Evolutionary conservation across 169 alveolate genomes (phyloP), one percentile per base, ranked within the genome.

Genomic region (Amoebophrya sp.): DNA sequence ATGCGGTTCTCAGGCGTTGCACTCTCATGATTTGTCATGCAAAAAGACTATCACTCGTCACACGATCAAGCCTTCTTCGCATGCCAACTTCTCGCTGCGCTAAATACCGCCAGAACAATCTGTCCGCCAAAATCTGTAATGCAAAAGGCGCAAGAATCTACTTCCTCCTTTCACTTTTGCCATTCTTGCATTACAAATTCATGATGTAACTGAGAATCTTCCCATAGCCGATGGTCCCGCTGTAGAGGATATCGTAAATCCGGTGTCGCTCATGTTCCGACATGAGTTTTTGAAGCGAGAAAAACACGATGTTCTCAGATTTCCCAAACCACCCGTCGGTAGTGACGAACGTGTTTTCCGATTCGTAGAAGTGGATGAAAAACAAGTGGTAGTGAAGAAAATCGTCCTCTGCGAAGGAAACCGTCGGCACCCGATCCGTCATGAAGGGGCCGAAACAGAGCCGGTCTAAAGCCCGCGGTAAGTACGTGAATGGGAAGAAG

Each of bases 291-390:
- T 66, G 83, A 25, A 66, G 1, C 32, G 1, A 2, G 83, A 66
- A 66, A 25, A 66, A 66, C 2, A 66, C 32, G 32, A 66, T n/a
- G 38, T 25, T 3, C 7, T 66, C 83, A 25, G 83, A 25, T 2
- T 66, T 66, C 83, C 83, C 83, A 66, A 66, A 66, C 83, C 83
- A 66, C 35, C 83, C 83, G 83, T 66, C 83, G 1, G 83, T 66
- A 25, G 38, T 12, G 32, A 66, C 83, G 35, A 66, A 66, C 83
- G 2, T 18, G 35, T 7, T 12, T 25, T 66, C 83, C 7, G 38
- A 12, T 1, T 66, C 83, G 35, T 25, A 66, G 18, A 66, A 66
- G 83, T 66, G 83, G 32, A 66, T 25, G 83, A 66, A 66, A 25
- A 66, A 66, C 83, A 66, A 25, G 83, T 66, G 83, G 83, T 66